Percentiles rank a stretch among this genome's conserved stretches.
phyloP scores from a whole-genome alignment of 345 rosid species.

The Erucastrum elatum region DNA sequence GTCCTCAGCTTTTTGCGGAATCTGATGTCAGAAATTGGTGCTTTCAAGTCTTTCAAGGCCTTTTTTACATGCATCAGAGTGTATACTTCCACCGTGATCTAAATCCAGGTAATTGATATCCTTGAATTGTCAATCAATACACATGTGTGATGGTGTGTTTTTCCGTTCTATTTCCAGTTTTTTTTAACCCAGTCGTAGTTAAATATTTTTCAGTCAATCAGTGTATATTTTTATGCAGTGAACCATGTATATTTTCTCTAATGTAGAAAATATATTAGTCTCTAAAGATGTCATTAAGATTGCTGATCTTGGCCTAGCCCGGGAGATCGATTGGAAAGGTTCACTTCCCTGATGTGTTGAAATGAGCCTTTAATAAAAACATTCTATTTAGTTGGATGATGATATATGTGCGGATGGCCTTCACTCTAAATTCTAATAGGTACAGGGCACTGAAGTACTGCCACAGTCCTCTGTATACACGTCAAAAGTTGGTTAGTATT shows the following conservation, averaged over 20 bases:
- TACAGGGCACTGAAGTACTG: constrained; percentile 95
- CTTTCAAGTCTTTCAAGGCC: constrained; percentile 96
- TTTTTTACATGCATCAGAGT: constrained; percentile 84
- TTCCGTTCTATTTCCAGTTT: not conserved
- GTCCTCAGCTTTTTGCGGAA: constrained; percentile 70
- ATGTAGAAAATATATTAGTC: constrained; percentile 79
- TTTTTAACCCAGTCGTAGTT: not conserved
- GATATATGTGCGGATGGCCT: not conserved
- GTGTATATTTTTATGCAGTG: too few relatives aligned
- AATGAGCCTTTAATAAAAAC: not conserved
- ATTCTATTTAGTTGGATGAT: not conserved
- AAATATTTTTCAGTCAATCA: not conserved
- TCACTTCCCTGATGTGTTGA: constrained; percentile 5
- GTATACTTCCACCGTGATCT: constrained; percentile 99
- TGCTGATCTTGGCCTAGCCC: constrained; percentile 98
- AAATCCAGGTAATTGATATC: constrained; percentile 72
- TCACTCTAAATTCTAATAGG: constrained; percentile 45
- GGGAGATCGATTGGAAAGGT: constrained; percentile 82
- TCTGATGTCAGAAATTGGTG: constrained; percentile 85
- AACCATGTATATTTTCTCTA: too few relatives aligned
- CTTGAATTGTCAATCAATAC: not conserved
- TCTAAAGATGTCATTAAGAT: constrained; percentile 72
- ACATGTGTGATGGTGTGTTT: not conserved
- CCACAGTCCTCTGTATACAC: constrained; percentile 74
- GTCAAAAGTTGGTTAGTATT: constrained; percentile 86